These are phyloP conservation scores for Whalleya microplaca DNA, from an alignment of 2,329 filamentous ascomycete species.

Conservation along the genomic window DNA sequence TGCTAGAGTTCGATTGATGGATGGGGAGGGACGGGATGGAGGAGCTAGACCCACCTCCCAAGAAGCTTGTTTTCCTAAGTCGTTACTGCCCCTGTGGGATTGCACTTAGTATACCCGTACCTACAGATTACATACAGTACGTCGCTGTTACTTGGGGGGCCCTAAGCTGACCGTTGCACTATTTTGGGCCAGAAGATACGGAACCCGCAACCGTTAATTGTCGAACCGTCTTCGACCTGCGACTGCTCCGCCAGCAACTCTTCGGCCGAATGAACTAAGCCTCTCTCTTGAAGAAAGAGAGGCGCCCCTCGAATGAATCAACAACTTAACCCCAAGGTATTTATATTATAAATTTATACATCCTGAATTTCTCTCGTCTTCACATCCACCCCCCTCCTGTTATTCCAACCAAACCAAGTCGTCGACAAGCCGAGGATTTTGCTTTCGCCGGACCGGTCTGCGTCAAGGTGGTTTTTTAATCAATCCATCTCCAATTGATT, in stretches of 20 bases:
- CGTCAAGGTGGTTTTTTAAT: conserved; percentile 31
- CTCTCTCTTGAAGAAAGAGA: conserved; percentile 42
- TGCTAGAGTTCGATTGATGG: neutral
- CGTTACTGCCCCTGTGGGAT: neutral
- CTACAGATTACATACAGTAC: too few species aligned
- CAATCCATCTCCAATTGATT: conserved; percentile 37
- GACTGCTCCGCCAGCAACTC: conserved; percentile 24
- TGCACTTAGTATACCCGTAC: neutral
- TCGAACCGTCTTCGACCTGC: conserved; percentile 26
- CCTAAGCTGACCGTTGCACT: conserved; percentile 3
- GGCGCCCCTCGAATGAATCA: conserved; percentile 50
- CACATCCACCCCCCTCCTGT: conserved; percentile 1
- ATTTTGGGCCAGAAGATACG: conserved; percentile 21
- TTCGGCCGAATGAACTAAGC: conserved; percentile 37
- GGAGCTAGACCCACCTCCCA: neutral
- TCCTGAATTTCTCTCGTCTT: conserved; percentile 10
- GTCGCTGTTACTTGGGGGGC: neutral
- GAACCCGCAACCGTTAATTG: conserved; percentile 28
- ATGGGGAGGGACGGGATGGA: neutral
- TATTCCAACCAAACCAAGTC: conserved; percentile 13
- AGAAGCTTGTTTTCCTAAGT: neutral
- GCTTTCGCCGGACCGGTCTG: conserved; percentile 32
- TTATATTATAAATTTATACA: conserved; percentile 32
- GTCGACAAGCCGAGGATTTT: conserved; percentile 20
- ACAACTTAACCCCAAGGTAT: conserved; percentile 49